phyloP scores from a whole-genome alignment of 257 asterid species.

The Coffea eugenioides region DNA sequence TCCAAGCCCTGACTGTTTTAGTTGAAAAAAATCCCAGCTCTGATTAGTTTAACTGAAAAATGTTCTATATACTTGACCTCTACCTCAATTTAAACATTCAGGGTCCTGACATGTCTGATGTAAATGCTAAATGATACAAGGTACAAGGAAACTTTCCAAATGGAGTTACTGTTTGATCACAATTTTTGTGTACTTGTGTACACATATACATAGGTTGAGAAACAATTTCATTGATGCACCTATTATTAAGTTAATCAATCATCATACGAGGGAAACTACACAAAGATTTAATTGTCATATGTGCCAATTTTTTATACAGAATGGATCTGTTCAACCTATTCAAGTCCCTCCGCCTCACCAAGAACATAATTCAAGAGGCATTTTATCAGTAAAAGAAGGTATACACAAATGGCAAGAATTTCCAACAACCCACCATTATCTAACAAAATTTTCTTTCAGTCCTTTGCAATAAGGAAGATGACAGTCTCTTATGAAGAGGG shows the following conservation, averaged over 20 bases:
- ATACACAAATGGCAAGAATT: not conserved
- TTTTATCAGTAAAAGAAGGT: not conserved
- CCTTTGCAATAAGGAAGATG: too few relatives aligned
- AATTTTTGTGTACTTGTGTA: too few relatives aligned
- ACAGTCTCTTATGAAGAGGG: too few relatives aligned
- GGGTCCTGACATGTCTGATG: too few relatives aligned
- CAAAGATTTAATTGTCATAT: not conserved
- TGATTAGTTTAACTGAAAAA: too few relatives aligned
- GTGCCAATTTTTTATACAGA: not conserved
- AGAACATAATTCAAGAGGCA: not conserved
- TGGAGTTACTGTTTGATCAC: too few relatives aligned
- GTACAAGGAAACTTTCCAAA: too few relatives aligned
- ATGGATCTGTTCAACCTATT: not conserved
- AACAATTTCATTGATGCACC: not conserved
- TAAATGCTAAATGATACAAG: too few relatives aligned
- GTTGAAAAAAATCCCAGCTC: too few relatives aligned
- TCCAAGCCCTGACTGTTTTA: not conserved
- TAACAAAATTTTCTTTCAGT: not conserved
- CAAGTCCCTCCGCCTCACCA: not conserved
- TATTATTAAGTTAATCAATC: not conserved
- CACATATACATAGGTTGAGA: not conserved
- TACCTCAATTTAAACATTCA: too few relatives aligned
- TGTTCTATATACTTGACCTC: too few relatives aligned
- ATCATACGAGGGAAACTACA: not conserved
- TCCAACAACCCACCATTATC: not conserved